A percentile compares a stretch with the other conserved stretches of the same genome.
These are phyloP conservation scores for Scleromitrula shiraiana DNA, from an alignment of 2,329 filamentous ascomycete genomes.

Conservation along the genomic window DNA sequence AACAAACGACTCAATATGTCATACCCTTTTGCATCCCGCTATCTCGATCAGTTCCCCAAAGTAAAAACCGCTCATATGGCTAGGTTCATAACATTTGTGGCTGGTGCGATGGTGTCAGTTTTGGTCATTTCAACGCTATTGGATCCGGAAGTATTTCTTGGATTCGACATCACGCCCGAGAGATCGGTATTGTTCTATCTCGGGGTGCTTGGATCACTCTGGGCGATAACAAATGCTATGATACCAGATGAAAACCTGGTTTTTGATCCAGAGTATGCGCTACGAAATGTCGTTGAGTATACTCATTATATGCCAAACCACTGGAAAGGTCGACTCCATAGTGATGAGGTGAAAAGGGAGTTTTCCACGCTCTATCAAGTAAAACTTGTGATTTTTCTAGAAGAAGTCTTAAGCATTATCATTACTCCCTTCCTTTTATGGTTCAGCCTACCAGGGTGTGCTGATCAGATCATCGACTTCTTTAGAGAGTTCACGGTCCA, in stretches of 20 bases:
- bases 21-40: slow-evolving; percentile 83
- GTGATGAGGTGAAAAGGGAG: slow-evolving; percentile 83
- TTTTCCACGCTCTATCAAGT: slow-evolving; percentile 88
- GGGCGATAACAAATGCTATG: slow-evolving; percentile 73
- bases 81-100: slow-evolving; percentile 78
- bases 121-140: slow-evolving; percentile 77
- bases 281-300: slow-evolving; percentile 83
- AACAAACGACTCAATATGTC: slow-evolving; percentile 88
- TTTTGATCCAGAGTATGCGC: slow-evolving; percentile 84
- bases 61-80: slow-evolving; percentile 82
- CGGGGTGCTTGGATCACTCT: slow-evolving; percentile 72
- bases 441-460: slow-evolving; percentile 77
- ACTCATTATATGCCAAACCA: slow-evolving; percentile 86
- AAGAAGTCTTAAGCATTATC: slow-evolving; percentile 87
- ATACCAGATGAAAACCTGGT: slow-evolving; percentile 83
- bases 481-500: slow-evolving; percentile 97
- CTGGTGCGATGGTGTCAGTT: slow-evolving; percentile 79
- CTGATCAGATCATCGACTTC: slow-evolving; percentile 92
- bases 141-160: slow-evolving; percentile 83
- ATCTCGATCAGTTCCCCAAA: slow-evolving; percentile 94
- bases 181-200: slow-evolving; percentile 88
- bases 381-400: slow-evolving; percentile 83
- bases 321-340: slow-evolving; percentile 87
- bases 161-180: slow-evolving; percentile 84
- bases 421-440: slow-evolving; percentile 85